A percentile compares a stretch with the other conserved stretches of the same genome.
phyloP scores from a whole-genome alignment of 163 green algal genomes.

The Scenedesmus sp. region DNA sequence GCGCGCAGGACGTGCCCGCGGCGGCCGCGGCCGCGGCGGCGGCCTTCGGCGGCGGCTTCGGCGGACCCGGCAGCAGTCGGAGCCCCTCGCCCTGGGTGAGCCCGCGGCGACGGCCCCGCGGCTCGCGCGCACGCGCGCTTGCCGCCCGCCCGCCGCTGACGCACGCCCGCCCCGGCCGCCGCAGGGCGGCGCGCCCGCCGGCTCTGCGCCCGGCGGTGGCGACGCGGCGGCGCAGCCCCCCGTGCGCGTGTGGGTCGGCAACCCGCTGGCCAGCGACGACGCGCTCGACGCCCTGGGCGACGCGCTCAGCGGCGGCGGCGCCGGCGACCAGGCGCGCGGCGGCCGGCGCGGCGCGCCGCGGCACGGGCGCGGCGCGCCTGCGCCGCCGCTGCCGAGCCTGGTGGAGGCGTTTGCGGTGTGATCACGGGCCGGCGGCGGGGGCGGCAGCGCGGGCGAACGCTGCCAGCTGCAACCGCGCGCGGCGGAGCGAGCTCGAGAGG shows the following conservation, averaged over 20 bases:
- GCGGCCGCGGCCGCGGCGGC: not conserved
- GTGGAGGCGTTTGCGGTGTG: not conserved
- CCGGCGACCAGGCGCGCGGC: not conserved
- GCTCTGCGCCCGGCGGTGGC: no score
- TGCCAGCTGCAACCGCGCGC: not conserved
- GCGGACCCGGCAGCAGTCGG: not conserved
- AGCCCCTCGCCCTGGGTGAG: not conserved
- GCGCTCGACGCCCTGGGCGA: not conserved
- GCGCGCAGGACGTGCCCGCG: constrained; percentile 30
- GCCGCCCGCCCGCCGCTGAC: not conserved
- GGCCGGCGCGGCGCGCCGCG: not conserved
- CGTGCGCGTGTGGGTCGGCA: constrained; percentile 2
- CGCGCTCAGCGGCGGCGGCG: not conserved
- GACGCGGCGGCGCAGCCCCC: no score
- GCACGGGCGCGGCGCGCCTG: not conserved
- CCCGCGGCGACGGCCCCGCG: not conserved
- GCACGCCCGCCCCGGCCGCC: not conserved
- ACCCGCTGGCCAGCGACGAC: not conserved
- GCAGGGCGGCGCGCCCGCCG: not conserved
- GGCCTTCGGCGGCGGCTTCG: not conserved
- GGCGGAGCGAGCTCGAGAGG: not conserved
- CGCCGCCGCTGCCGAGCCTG: not conserved
- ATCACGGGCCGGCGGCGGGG: not conserved
- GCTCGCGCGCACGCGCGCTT: not conserved
- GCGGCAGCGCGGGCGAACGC: not conserved